Conservation (phyloP, 1,284 basidiomycete genomes). For the Earliella scabrosa region DNA sequence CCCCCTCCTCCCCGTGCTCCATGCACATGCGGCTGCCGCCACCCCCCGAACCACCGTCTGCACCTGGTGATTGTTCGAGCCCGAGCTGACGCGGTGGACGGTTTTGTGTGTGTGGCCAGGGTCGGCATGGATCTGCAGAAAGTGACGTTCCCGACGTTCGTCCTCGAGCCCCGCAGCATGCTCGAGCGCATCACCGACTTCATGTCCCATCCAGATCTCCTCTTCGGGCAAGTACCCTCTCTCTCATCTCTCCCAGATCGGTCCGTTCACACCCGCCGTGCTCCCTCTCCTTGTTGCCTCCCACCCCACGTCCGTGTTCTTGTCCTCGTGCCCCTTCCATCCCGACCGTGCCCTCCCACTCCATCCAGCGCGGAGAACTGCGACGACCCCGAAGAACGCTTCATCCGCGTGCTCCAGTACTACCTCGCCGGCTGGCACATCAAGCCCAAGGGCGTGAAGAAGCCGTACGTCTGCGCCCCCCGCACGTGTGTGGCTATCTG, state of each 20-base stretch:
- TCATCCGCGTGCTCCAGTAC: constrained; percentile 90
- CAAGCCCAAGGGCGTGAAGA: constrained; percentile 99
- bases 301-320: no score
- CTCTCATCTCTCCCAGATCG: constrained; percentile 13
- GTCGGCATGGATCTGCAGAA: constrained; percentile 96
- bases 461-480: constrained; percentile 69
- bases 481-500: constrained; percentile 14
- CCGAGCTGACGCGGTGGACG: neutral
- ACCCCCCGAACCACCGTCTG: neutral
- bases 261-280: constrained; percentile 19
- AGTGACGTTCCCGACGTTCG: constrained; percentile 94
- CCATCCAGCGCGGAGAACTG: constrained; percentile 68
- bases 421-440: constrained; percentile 99
- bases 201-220: constrained; percentile 97
- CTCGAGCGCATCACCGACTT: constrained; percentile 98
- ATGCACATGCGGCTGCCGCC: neutral
- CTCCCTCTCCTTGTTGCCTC: constrained; percentile 11
- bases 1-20: neutral
- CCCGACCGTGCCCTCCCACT: neutral
- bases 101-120: no score
- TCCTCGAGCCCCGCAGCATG: constrained; percentile 92
- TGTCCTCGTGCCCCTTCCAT: neutral
- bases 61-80: neutral
- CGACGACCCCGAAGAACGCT: constrained; percentile 87
- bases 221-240: constrained; percentile 80